Evolutionary conservation across 805 yeast species (phyloP).

Genomic region (Candida chilensis): DNA sequence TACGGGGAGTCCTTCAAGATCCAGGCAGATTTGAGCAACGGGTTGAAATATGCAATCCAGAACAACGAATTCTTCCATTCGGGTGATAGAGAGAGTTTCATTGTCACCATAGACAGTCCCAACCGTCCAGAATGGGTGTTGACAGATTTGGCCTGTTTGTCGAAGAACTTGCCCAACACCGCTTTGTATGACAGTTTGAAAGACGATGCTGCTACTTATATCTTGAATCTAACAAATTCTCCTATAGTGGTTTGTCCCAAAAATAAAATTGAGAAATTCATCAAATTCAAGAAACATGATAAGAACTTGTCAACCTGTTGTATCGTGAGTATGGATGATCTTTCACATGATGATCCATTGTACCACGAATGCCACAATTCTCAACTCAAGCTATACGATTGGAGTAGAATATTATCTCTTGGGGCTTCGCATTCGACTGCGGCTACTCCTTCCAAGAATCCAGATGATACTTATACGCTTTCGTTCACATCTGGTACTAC

Average conservation of each 20-base stretch:
- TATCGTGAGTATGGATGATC: slow-evolving; percentile 23
- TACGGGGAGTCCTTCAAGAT: too few species aligned
- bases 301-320: too few species aligned
- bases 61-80: too few species aligned
- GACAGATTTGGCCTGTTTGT: slow-evolving; percentile 22
- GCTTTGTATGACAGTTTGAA: slow-evolving; percentile 33
- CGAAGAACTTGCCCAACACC: slow-evolving; percentile 23
- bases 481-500: slow-evolving; percentile 30
- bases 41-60: too few species aligned
- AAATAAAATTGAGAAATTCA: slow-evolving; percentile 19
- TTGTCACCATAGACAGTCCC: slow-evolving; percentile 20
- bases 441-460: slow-evolving; percentile 7
- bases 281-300: too few species aligned
- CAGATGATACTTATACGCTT: slow-evolving; percentile 18
- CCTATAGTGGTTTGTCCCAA: slow-evolving; percentile 24
- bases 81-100: too few species aligned
- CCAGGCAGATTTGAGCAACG: too few species aligned
- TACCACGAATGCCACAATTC: slow-evolving; percentile 2
- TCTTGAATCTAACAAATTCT: slow-evolving; percentile 12
- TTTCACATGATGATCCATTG: slow-evolving; percentile 7
- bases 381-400: slow-evolving; percentile 4
- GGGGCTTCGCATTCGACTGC: slow-evolving; percentile 4
- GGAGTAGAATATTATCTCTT: slow-evolving; percentile 5
- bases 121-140: slow-evolving; percentile 28
- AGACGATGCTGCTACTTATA: slow-evolving; percentile 18